phyloP scores from a whole-genome alignment of 2,329 filamentous ascomycete species.

The Colletotrichum theobromicola region DNA sequence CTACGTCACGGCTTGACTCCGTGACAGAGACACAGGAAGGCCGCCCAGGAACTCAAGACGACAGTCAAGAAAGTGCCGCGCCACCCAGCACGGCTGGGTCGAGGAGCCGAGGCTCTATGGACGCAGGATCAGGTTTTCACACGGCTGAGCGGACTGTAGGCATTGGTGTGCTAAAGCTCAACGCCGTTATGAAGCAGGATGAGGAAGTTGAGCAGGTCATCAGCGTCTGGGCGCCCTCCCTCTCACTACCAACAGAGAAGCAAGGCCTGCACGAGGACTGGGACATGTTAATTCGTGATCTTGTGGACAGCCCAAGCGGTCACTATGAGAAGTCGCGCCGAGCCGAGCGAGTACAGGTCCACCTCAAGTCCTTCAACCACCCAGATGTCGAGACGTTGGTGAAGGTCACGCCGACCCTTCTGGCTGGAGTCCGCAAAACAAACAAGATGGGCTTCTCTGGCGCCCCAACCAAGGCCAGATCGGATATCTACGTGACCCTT shows the following conservation, averaged over 20 bases:
- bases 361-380: conserved; percentile 78
- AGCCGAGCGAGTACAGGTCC: conserved; percentile 80
- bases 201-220: conserved; percentile 79
- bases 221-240: conserved; percentile 74
- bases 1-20: conserved; percentile 56
- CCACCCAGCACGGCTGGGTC: conserved; percentile 66
- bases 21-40: conserved; percentile 50
- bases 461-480: conserved; percentile 84
- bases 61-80: conserved; percentile 44
- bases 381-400: conserved; percentile 82
- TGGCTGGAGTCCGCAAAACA: conserved; percentile 82
- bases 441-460: conserved; percentile 93
- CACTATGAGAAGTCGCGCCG: conserved; percentile 75
- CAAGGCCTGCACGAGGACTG: conserved; percentile 69
- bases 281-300: conserved; percentile 73
- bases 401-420: conserved; percentile 83
- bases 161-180: conserved; percentile 78
- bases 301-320: conserved; percentile 77
- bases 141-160: conserved; percentile 75
- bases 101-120: conserved; percentile 31
- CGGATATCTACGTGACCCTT: conserved; percentile 93
- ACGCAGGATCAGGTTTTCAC: conserved; percentile 36
- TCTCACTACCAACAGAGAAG: conserved; percentile 59
- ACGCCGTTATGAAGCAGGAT: conserved; percentile 72
- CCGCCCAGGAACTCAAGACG: conserved; percentile 43